Conservation (phyloP, 2,329 filamentous ascomycete species). For the Calonectria ilicicola region DNA sequence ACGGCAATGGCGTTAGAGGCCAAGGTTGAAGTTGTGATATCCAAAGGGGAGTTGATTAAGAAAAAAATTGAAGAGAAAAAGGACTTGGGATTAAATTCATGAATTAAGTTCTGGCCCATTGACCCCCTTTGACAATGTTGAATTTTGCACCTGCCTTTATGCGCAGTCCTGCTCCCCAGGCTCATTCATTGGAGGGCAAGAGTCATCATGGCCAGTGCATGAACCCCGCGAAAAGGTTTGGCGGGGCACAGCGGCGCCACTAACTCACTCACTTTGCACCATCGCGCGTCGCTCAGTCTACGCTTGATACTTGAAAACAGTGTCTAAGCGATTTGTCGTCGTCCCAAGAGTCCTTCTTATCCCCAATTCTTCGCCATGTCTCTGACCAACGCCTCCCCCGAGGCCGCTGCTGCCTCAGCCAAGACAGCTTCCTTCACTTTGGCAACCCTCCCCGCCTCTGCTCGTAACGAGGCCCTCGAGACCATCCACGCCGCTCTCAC, state of each 20-base stretch:
- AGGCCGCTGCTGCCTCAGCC: slow-evolving; percentile 81
- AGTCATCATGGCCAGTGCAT: slow-evolving; percentile 38
- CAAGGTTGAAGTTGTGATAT: not conserved
- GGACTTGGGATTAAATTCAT: not conserved
- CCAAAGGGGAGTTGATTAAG: not conserved
- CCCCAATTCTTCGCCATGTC: slow-evolving; percentile 72
- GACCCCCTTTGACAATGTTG: not conserved
- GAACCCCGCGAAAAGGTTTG: slow-evolving; percentile 23
- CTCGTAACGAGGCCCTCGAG: slow-evolving; percentile 87
- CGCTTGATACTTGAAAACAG: not conserved
- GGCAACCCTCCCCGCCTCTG: slow-evolving; percentile 79
- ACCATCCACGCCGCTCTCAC: slow-evolving; percentile 84
- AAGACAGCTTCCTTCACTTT: slow-evolving; percentile 86
- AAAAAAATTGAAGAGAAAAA: not conserved
- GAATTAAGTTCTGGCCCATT: not conserved
- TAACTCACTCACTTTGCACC: slow-evolving; percentile 14
- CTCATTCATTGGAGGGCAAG: not conserved
- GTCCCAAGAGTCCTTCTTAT: not conserved
- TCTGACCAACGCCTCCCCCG: slow-evolving; percentile 84
- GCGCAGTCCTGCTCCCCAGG: not conserved
- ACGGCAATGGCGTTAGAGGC: not conserved
- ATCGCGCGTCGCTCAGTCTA: slow-evolving; percentile 26
- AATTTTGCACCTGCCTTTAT: not conserved
- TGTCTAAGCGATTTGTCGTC: not conserved
- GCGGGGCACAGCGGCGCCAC: slow-evolving; percentile 33